Percentiles rank a stretch among this genome's conserved stretches.
These are phyloP conservation scores for Camelina hispida DNA, from an alignment of 345 rosid genomes.

Conservation along the genomic window DNA sequence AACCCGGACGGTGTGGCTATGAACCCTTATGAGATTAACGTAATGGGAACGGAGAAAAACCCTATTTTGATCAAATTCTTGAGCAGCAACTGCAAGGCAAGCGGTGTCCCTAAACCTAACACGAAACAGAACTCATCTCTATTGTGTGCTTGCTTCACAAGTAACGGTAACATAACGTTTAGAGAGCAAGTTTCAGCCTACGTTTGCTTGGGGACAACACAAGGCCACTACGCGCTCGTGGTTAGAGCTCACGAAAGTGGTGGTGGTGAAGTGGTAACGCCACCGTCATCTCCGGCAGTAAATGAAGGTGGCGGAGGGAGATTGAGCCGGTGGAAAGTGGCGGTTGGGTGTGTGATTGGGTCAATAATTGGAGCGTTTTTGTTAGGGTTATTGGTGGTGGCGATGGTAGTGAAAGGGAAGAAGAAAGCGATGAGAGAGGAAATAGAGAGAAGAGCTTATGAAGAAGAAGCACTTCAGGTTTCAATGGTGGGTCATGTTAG, in stretches of 20 bases:
- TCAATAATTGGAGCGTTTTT: constrained; percentile 42
- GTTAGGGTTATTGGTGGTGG: constrained; percentile 47
- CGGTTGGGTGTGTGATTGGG: constrained; percentile 47
- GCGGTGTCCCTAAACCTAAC: constrained; percentile 8
- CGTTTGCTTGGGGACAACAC: constrained; percentile 41
- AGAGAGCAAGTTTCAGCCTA: constrained; percentile 40
- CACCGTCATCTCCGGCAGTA: constrained; percentile 17
- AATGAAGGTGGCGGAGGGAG: constrained; percentile 34
- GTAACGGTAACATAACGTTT: constrained; percentile 43
- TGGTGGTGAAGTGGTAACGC: constrained; percentile 10
- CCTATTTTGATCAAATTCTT: constrained; percentile 45
- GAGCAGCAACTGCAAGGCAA: constrained; percentile 6
- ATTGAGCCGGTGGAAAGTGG: constrained; percentile 48
- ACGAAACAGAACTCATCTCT: constrained; percentile 33
- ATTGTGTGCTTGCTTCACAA: constrained; percentile 46
- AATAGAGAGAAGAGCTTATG: constrained; percentile 48
- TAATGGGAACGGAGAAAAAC: constrained; percentile 31
- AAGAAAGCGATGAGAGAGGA: constrained; percentile 50
- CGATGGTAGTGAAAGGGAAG: constrained; percentile 50
- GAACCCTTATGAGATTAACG: constrained; percentile 43
- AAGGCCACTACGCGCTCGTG: constrained; percentile 48
- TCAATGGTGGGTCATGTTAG: constrained; percentile 53
- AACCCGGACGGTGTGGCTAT: constrained; percentile 46
- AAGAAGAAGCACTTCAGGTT: constrained; percentile 51
- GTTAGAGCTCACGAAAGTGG: not conserved